A percentile compares a stretch with the other conserved stretches of the same genome.
Evolutionary conservation across 768 basidiomycete species (phyloP).

Genomic region (Mycena latifolia): DNA sequence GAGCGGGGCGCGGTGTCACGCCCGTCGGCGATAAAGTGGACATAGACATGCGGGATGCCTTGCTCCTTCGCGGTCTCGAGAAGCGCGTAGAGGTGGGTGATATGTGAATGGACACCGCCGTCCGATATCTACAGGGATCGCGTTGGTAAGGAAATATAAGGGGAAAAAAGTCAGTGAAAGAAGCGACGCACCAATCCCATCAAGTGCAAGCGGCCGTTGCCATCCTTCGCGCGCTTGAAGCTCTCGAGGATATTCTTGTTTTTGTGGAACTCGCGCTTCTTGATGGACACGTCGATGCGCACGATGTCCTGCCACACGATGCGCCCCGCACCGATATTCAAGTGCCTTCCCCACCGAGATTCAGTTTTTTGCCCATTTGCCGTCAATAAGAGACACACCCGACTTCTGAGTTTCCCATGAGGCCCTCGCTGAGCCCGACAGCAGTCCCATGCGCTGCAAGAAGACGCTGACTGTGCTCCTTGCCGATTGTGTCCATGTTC

Average conservation of each 20-base stretch:
- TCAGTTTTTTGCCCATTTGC: conserved; percentile 1
- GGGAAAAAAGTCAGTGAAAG: too few relatives aligned
- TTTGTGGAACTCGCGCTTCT: conserved; percentile 89
- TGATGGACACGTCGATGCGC: conserved; percentile 91
- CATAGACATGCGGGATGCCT: conserved; percentile 86
- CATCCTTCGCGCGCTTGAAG: conserved; percentile 83
- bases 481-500: conserved; percentile 90
- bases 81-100: conserved; percentile 89
- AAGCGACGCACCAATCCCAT: conserved; percentile 90
- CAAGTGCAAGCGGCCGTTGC: conserved; percentile 88
- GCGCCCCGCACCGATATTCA: conserved; percentile 95
- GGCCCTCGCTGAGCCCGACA: conserved; percentile 91
- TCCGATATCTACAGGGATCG: conserved; percentile 91
- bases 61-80: conserved; percentile 91
- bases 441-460: conserved; percentile 91
- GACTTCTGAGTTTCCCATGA: conserved; percentile 99
- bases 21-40: conserved; percentile 96
- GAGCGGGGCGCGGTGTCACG: conserved; percentile 94
- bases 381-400: conserved; percentile 69
- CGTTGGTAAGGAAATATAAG: too few relatives aligned
- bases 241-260: conserved; percentile 78
- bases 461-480: conserved; percentile 77
- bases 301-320: conserved; percentile 99
- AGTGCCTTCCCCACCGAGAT: conserved; percentile 64
- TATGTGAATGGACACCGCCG: conserved; percentile 96